Evolutionary conservation across 495 filamentous ascomycete species (phyloP).

Genomic region (Tuber brumale): DNA sequence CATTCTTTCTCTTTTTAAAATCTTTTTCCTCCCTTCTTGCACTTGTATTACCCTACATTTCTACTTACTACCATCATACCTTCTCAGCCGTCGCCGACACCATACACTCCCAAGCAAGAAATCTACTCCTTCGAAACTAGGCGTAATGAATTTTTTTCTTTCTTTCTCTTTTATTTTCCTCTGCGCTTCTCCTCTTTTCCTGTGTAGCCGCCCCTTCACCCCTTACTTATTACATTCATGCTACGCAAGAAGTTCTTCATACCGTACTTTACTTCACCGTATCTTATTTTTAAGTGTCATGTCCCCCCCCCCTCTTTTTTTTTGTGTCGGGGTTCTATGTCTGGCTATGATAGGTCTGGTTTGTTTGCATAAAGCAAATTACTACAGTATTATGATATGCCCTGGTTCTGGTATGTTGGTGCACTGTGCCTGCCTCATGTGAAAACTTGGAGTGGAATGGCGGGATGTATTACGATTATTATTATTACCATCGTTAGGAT

Average conservation of each 20-base stretch:
- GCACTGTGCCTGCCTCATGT: neutral
- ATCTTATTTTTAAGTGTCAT: neutral
- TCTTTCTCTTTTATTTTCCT: neutral
- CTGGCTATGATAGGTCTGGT: neutral
- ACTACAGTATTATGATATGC: neutral
- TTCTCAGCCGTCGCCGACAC: neutral
- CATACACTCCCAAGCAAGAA: neutral
- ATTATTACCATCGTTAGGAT: neutral
- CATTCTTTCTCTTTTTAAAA: neutral
- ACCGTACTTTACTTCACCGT: neutral
- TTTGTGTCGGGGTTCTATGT: neutral
- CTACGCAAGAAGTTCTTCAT: neutral
- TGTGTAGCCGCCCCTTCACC: neutral
- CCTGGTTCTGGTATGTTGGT: too few species aligned
- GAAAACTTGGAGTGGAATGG: neutral
- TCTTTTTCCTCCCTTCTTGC: neutral
- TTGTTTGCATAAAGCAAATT: constrained; percentile 1
- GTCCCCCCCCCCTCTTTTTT: neutral
- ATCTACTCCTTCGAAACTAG: neutral
- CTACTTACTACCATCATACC: neutral
- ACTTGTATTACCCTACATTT: neutral
- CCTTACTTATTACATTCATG: neutral
- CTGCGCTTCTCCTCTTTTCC: neutral
- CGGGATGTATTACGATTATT: neutral
- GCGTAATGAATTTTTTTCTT: neutral